Evolutionary conservation across 2,329 filamentous ascomycete genomes (phyloP).

Genomic region (Emydomyces testavorans): DNA sequence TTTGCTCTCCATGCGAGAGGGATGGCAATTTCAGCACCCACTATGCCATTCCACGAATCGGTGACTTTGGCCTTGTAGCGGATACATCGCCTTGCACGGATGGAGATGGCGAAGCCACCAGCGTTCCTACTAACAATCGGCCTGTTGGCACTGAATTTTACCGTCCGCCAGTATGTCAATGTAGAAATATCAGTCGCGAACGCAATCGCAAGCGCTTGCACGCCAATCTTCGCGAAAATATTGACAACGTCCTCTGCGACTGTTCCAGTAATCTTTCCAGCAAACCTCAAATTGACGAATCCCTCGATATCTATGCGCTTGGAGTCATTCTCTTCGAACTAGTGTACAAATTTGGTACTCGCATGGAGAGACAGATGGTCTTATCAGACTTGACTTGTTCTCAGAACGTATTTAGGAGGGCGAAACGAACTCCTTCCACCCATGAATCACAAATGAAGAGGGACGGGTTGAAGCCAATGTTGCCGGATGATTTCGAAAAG

Average conservation of each 20-base stretch:
- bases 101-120: slow-evolving; percentile 17
- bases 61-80: slow-evolving; percentile 56
- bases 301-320: slow-evolving; percentile 50
- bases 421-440: slow-evolving; percentile 15
- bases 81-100: slow-evolving; percentile 38
- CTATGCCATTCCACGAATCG: slow-evolving; percentile 50
- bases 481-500: slow-evolving; percentile 30
- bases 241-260: slow-evolving; percentile 20
- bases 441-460: slow-evolving; percentile 4
- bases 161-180: slow-evolving; percentile 34
- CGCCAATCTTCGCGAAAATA: slow-evolving; percentile 4
- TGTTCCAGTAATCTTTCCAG: neutral
- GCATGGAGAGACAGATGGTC: slow-evolving; percentile 38
- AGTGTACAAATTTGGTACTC: slow-evolving; percentile 43
- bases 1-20: slow-evolving; percentile 37
- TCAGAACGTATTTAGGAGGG: slow-evolving; percentile 12
- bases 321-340: slow-evolving; percentile 54
- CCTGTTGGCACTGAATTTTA: slow-evolving; percentile 53
- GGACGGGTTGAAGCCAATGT: slow-evolving; percentile 15
- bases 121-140: slow-evolving; percentile 20
- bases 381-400: slow-evolving; percentile 31
- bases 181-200: slow-evolving; percentile 8
- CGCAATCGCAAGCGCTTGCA: neutral
- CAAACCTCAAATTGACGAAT: slow-evolving; percentile 32
- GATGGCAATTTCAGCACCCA: slow-evolving; percentile 13